Conservation (phyloP, 352 stramenopile species). For the Globisporangium nodosum region DNA sequence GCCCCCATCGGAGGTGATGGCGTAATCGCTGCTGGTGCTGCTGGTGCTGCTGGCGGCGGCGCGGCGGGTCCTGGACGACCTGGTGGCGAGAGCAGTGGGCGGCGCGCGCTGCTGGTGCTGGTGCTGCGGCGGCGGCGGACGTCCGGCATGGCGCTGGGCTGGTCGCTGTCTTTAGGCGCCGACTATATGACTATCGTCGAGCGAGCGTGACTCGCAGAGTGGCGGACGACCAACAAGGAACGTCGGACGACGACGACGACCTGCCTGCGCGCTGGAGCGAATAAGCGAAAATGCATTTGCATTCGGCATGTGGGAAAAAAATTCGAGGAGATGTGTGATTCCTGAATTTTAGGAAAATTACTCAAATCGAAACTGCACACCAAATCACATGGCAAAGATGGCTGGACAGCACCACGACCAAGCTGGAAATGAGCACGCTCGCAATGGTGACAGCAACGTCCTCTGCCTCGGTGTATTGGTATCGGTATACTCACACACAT, state of each 20-base stretch:
- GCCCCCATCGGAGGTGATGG: not conserved
- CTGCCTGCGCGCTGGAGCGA: not conserved
- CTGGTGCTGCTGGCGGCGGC: too few relatives aligned
- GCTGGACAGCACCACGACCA: too few relatives aligned
- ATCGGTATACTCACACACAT: too few relatives aligned
- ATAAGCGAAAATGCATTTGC: not conserved
- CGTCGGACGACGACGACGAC: not conserved
- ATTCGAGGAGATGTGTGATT: not conserved
- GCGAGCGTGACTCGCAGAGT: not conserved
- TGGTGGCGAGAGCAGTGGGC: not conserved
- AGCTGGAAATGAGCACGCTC: too few relatives aligned
- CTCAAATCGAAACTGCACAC: too few relatives aligned
- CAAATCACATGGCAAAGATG: too few relatives aligned
- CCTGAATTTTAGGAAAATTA: not conserved
- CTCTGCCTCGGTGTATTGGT: too few relatives aligned
- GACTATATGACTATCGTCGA: not conserved
- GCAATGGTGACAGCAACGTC: too few relatives aligned
- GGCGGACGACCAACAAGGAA: too few relatives aligned
- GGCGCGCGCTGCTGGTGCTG: not conserved
- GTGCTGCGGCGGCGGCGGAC: not conserved
- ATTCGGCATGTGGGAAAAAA: too few relatives aligned
- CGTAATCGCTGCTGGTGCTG: not conserved
- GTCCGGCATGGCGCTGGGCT: not conserved
- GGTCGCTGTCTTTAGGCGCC: not conserved
- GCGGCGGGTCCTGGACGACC: too few relatives aligned